Evolutionary conservation across 228 moss, liverwort and hornwort genomes (phyloP).

Genomic region (Sphagnum fallax): DNA sequence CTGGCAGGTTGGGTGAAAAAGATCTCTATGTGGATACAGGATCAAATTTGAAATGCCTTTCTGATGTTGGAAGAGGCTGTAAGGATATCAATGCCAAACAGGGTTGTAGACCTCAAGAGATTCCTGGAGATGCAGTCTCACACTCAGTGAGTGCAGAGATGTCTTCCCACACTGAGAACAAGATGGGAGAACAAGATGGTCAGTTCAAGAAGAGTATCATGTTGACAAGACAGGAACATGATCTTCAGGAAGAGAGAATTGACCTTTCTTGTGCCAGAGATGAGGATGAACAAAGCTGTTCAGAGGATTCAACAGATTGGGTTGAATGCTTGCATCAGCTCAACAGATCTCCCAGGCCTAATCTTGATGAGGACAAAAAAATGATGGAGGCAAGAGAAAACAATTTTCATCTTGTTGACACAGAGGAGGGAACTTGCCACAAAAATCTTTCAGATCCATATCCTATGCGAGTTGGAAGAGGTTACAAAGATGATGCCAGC

Average conservation of each 20-base stretch:
- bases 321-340: background rate
- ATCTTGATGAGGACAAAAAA: background rate
- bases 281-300: background rate
- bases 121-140: background rate
- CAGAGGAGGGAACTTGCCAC: background rate
- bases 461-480: background rate
- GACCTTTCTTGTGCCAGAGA: background rate
- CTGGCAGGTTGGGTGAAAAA: no score
- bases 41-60: no score
- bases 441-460: background rate
- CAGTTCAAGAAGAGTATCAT: no score
- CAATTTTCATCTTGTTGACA: background rate
- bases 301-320: slow-evolving; percentile 1
- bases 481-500: background rate
- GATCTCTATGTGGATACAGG: no score
- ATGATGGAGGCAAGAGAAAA: background rate
- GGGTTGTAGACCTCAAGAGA: background rate
- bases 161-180: background rate
- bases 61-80: background rate
- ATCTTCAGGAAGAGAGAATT: background rate
- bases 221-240: background rate
- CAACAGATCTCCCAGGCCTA: background rate
- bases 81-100: background rate
- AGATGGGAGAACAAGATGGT: no score
- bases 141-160: background rate